A percentile compares a stretch with the other conserved stretches of the same genome.
phyloP scores from a whole-genome alignment of 805 yeast genomes.

The Candida arabinofermentans region DNA sequence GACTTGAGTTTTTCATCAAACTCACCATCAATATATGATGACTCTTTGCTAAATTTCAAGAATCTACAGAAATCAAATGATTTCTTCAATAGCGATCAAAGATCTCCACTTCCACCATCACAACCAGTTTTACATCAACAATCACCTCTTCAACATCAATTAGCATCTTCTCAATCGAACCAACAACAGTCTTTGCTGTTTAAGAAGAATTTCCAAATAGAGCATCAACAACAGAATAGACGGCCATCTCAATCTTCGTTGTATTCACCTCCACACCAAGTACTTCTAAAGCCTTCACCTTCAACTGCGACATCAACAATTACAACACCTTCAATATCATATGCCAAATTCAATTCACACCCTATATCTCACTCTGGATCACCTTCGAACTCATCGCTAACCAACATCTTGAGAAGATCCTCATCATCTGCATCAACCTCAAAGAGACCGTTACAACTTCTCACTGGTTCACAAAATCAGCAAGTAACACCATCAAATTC shows the following conservation, averaged over 20 bases:
- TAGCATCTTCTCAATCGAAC: slow-evolving; percentile 3
- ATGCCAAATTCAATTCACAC: slow-evolving; percentile 16
- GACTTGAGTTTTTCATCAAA: slow-evolving; percentile 30
- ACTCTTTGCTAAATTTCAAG: slow-evolving; percentile 26
- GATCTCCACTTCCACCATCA: background rate
- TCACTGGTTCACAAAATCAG: too few relatives aligned
- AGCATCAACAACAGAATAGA: slow-evolving; percentile 12
- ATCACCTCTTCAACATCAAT: slow-evolving; percentile 9
- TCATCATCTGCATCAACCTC: slow-evolving; percentile 12
- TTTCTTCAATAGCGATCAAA: slow-evolving; percentile 14
- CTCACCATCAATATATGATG: slow-evolving; percentile 25
- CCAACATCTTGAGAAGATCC: slow-evolving; percentile 13
- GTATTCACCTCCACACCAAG: slow-evolving; percentile 22
- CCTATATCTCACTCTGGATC: slow-evolving; percentile 14
- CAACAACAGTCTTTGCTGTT: slow-evolving; percentile 7
- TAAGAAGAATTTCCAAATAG: slow-evolving; percentile 14
- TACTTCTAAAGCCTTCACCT: slow-evolving; percentile 12
- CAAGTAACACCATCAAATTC: background rate
- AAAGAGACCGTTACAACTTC: background rate
- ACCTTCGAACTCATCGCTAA: slow-evolving; percentile 19
- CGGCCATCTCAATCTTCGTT: slow-evolving; percentile 21
- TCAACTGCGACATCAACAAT: slow-evolving; percentile 14
- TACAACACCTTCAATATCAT: slow-evolving; percentile 23
- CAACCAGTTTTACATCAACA: slow-evolving; percentile 1
- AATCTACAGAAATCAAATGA: slow-evolving; percentile 26